Evolutionary conservation across 2,329 filamentous ascomycete genomes (phyloP).

Genomic region (Eutypella sp.): DNA sequence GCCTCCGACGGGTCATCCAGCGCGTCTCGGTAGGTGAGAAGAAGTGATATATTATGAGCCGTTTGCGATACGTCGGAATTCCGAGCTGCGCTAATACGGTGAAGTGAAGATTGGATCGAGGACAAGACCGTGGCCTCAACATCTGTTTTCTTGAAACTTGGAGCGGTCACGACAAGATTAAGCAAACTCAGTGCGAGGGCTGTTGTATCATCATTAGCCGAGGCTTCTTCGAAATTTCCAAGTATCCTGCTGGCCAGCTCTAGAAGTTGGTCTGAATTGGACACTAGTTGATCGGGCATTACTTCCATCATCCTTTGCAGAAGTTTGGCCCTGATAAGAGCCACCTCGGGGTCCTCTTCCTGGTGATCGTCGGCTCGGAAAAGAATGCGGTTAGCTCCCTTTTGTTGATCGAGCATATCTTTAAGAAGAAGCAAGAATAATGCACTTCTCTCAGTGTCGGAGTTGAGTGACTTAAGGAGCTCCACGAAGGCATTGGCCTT

Average conservation of each 20-base stretch:
- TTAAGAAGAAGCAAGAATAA: constrained; percentile 57
- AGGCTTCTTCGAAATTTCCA: constrained; percentile 35
- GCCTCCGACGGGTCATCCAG: constrained; percentile 40
- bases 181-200: constrained; percentile 55
- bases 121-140: constrained; percentile 36
- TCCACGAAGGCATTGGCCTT: constrained; percentile 45
- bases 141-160: constrained; percentile 48
- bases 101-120: constrained; percentile 45
- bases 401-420: constrained; percentile 46
- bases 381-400: constrained; percentile 18
- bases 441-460: constrained; percentile 52
- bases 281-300: constrained; percentile 58
- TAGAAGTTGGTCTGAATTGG: constrained; percentile 59
- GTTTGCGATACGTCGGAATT: constrained; percentile 43
- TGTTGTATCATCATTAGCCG: constrained; percentile 43
- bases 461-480: constrained; percentile 44
- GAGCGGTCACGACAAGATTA: constrained; percentile 54
- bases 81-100: constrained; percentile 34
- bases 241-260: constrained; percentile 60
- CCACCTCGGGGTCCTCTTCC: constrained; percentile 36
- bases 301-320: constrained; percentile 61
- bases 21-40: constrained; percentile 52
- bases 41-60: constrained; percentile 49
- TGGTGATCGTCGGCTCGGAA: constrained; percentile 26
- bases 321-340: constrained; percentile 55